Percentiles rank a stretch among this genome's conserved stretches.
Conservation (phyloP, 257 asterid species). For the Lycium ferocissimum region DNA sequence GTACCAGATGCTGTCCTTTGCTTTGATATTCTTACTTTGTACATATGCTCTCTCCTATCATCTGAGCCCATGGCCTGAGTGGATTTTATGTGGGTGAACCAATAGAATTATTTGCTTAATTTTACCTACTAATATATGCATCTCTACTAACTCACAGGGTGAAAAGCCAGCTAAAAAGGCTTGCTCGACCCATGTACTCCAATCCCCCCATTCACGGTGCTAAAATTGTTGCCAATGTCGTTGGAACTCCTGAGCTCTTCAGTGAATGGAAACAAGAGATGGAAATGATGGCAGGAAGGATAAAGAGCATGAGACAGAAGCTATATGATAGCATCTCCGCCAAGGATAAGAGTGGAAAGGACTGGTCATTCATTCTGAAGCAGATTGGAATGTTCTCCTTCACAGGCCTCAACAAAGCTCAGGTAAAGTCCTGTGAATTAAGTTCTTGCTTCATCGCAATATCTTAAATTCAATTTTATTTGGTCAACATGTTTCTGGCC, state of each 20-base stretch:
- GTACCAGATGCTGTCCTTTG: conserved; percentile 18
- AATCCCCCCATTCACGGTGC: conserved; percentile 99
- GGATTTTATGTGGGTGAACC: conserved; percentile 19
- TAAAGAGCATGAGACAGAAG: conserved; percentile 80
- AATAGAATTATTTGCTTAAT: neutral
- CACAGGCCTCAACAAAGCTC: conserved; percentile 86
- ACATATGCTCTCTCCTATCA: neutral
- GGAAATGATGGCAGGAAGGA: conserved; percentile 97
- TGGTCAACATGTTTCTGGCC: neutral
- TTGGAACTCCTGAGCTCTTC: conserved; percentile 78
- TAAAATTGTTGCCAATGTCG: conserved; percentile 85
- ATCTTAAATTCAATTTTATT: conserved; percentile 4
- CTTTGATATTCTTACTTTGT: conserved; percentile 9
- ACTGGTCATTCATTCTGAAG: conserved; percentile 88
- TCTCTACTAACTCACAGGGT: conserved; percentile 56
- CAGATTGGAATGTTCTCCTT: conserved; percentile 99
- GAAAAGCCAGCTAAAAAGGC: conserved; percentile 89
- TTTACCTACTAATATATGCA: neutral
- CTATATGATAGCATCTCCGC: conserved; percentile 61
- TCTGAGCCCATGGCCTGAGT: neutral
- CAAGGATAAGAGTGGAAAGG: conserved; percentile 84
- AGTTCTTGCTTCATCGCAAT: neutral
- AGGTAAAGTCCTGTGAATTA: conserved; percentile 53
- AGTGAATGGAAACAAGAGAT: conserved; percentile 92
- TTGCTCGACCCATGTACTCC: conserved; percentile 98